A percentile compares a stretch with the other conserved stretches of the same genome.
Conservation (phyloP, 1,284 basidiomycete genomes). For the Irpex sp. region DNA sequence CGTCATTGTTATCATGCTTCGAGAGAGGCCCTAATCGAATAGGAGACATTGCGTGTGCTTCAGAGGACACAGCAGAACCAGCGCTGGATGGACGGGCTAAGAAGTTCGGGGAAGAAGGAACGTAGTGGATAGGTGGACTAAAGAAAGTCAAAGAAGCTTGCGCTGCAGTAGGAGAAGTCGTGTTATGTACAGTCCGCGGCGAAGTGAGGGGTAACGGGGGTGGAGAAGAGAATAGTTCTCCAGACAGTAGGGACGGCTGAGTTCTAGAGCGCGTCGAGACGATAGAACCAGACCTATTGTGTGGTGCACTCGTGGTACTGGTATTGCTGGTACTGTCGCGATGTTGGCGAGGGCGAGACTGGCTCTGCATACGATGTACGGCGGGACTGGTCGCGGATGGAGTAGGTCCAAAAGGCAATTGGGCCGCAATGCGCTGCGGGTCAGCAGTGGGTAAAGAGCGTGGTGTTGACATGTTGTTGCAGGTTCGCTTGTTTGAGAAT, state of each 20-base stretch:
- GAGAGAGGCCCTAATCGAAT: constrained; percentile 26
- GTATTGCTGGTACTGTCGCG: constrained; percentile 15
- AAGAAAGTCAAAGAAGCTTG: constrained; percentile 75
- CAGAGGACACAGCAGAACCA: constrained; percentile 26
- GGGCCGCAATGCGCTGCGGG: constrained; percentile 25
- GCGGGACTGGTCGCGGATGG: constrained; percentile 21
- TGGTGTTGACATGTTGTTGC: constrained; percentile 25
- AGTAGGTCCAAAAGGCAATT: constrained; percentile 28
- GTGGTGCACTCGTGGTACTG: constrained; percentile 10
- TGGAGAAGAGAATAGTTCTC: constrained; percentile 20
- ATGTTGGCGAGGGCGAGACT: constrained; percentile 14
- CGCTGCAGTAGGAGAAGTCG: constrained; percentile 69
- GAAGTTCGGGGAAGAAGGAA: constrained; percentile 26
- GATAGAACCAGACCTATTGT: constrained; percentile 23
- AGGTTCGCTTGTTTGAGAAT: neutral
- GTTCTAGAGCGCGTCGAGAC: constrained; percentile 22
- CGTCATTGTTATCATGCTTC: constrained; percentile 24
- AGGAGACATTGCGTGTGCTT: constrained; percentile 23
- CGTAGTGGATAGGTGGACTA: constrained; percentile 56
- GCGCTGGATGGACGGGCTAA: constrained; percentile 34
- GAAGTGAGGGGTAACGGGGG: constrained; percentile 23
- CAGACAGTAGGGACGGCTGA: constrained; percentile 13
- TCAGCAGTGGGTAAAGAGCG: constrained; percentile 27
- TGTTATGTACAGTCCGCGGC: constrained; percentile 23
- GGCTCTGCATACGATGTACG: constrained; percentile 14